Conservation (phyloP, 495 filamentous ascomycete species). For the Thozetella sp. region DNA sequence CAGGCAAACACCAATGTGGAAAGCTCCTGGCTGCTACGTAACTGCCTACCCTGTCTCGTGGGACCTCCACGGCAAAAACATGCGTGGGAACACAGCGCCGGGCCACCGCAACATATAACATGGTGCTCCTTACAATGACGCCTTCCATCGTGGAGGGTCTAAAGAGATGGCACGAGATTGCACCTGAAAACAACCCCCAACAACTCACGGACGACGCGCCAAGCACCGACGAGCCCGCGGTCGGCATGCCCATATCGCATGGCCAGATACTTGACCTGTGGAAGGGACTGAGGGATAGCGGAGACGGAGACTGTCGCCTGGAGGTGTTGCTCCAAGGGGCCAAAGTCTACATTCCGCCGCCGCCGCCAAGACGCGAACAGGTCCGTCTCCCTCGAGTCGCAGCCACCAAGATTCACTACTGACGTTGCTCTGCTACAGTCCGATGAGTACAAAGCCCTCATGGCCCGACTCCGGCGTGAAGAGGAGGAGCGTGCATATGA, state of each 20-base stretch:
- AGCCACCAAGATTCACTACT: conserved; percentile 6
- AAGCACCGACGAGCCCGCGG: conserved; percentile 41
- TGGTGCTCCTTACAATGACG: conserved; percentile 83
- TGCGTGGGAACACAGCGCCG: background rate
- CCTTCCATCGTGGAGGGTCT: conserved; percentile 67
- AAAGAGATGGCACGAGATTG: conserved; percentile 20
- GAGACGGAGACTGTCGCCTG: conserved; percentile 41
- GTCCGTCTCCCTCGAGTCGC: conserved; percentile 46
- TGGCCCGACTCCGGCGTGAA: conserved; percentile 79
- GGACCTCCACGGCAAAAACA: background rate
- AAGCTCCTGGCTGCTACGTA: too few species aligned
- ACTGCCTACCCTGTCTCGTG: too few species aligned
- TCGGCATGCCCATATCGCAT: conserved; percentile 79
- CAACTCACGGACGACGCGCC: conserved; percentile 30
- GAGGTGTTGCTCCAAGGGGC: conserved; percentile 72
- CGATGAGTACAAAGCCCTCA: conserved; percentile 84
- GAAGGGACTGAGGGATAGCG: conserved; percentile 45
- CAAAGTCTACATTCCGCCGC: conserved; percentile 73
- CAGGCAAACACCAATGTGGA: too few species aligned
- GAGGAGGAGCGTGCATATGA: conserved; percentile 81
- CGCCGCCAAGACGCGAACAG: conserved; percentile 75
- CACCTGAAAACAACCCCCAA: conserved; percentile 14
- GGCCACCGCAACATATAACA: conserved; percentile 27
- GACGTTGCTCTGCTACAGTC: conserved; percentile 60
- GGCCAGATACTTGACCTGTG: conserved; percentile 72